A percentile compares a stretch with the other conserved stretches of the same genome.
Evolutionary conservation across 139 green algal genomes (phyloP).

Genomic region (Picochlorum sp.): DNA sequence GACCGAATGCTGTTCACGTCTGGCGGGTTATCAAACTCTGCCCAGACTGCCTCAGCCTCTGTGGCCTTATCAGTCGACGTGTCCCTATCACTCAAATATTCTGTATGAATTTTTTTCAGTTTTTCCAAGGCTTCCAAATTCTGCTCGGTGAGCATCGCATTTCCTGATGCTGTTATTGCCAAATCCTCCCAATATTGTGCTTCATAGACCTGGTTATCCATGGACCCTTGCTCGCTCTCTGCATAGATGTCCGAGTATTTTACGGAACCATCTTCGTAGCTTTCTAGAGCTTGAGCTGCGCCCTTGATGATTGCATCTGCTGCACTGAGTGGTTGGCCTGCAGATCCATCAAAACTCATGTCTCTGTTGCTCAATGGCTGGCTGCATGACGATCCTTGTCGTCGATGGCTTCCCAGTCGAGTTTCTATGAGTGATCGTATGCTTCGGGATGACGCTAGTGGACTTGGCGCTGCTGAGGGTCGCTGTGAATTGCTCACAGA

Average conservation of each 20-base stretch:
- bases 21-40: slow-evolving; percentile 22
- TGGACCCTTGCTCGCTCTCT: slow-evolving; percentile 4
- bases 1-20: slow-evolving; percentile 15
- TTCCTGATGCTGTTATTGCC: slow-evolving; percentile 2
- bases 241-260: background rate
- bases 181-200: background rate
- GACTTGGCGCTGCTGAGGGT: background rate
- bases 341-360: background rate
- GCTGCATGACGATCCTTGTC: background rate
- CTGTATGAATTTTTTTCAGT: background rate
- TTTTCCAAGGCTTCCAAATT: background rate
- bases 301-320: background rate
- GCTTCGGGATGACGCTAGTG: background rate
- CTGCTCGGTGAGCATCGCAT: background rate
- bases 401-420: background rate
- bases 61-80: slow-evolving; percentile 3
- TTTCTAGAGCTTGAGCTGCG: background rate
- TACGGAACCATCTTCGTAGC: background rate
- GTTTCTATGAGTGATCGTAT: background rate
- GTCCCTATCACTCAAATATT: background rate
- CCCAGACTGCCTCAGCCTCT: slow-evolving; percentile 8
- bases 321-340: background rate
- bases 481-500: background rate
- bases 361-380: background rate
- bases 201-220: slow-evolving; percentile 1